Evolutionary conservation across 306 rosid species (phyloP).

Genomic region (Dalbergia cultrata): DNA sequence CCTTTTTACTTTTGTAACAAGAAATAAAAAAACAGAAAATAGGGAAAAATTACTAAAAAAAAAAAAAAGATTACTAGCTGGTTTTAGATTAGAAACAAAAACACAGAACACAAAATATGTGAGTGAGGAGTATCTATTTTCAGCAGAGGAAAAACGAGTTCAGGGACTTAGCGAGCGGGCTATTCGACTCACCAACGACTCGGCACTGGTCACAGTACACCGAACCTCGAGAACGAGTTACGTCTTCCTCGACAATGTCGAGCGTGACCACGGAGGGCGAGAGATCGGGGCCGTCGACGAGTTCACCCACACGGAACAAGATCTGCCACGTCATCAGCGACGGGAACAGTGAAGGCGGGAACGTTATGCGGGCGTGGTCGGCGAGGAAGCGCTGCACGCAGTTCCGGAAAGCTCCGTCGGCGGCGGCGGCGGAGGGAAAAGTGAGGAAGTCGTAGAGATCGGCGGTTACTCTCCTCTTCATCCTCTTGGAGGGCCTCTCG

Average conservation of each 20-base stretch:
- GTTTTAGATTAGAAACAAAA: no score
- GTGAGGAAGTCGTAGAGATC: slow-evolving; percentile 77
- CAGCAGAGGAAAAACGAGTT: not conserved
- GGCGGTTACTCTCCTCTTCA: slow-evolving; percentile 80
- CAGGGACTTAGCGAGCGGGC: not conserved
- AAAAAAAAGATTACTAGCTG: no score
- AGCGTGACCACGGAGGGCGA: slow-evolving; percentile 59
- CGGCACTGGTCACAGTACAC: slow-evolving; percentile 95
- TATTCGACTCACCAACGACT: slow-evolving; percentile 89
- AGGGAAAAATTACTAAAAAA: not conserved
- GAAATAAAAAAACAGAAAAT: no score
- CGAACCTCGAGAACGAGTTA: slow-evolving; percentile 72
- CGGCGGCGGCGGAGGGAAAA: slow-evolving; percentile 33
- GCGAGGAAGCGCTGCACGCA: slow-evolving; percentile 65
- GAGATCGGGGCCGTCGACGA: slow-evolving; percentile 53
- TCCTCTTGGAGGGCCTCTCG: slow-evolving; percentile 78
- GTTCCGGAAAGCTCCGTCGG: slow-evolving; percentile 61
- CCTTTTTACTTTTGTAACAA: no score
- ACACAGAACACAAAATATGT: not conserved
- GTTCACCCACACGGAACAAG: slow-evolving; percentile 66
- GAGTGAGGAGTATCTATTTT: no score
- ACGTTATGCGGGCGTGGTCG: slow-evolving; percentile 69
- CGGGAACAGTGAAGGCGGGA: slow-evolving; percentile 76
- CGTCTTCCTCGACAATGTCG: slow-evolving; percentile 94
- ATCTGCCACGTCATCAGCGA: slow-evolving; percentile 90